Percentiles rank a stretch among this genome's conserved stretches.
phyloP scores from a whole-genome alignment of 2,329 filamentous ascomycete genomes.

The Chrysoporthe austroafricana region DNA sequence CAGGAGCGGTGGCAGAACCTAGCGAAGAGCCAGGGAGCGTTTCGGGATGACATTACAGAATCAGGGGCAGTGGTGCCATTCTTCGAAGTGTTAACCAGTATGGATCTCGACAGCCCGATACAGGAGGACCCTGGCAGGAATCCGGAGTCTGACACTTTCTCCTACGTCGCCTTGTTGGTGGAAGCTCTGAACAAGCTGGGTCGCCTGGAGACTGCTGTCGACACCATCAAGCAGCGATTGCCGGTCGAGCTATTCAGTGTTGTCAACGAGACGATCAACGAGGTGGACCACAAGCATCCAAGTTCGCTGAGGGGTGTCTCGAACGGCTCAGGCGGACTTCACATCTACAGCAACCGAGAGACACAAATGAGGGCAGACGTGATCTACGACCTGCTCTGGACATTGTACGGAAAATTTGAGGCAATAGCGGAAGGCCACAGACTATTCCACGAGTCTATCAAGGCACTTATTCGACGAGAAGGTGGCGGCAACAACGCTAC shows the following conservation, averaged over 20 bases:
- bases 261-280: constrained; percentile 91
- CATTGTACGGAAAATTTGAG: constrained; percentile 94
- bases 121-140: constrained; percentile 90
- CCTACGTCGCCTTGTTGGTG: constrained; percentile 84
- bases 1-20: constrained; percentile 93
- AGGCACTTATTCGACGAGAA: constrained; percentile 82
- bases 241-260: constrained; percentile 93
- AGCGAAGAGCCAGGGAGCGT: constrained; percentile 64
- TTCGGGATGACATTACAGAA: constrained; percentile 53
- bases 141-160: constrained; percentile 92
- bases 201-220: constrained; percentile 81
- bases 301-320: constrained; percentile 68
- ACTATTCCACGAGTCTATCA: constrained; percentile 89
- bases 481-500: constrained; percentile 65
- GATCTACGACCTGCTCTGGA: constrained; percentile 89
- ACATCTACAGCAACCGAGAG: constrained; percentile 69
- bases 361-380: constrained; percentile 81
- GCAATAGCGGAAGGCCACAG: constrained; percentile 95
- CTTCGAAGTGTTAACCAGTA: constrained; percentile 60
- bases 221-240: constrained; percentile 88
- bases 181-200: constrained; percentile 91
- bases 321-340: constrained; percentile 57
- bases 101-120: constrained; percentile 65
- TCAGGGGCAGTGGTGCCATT: constrained; percentile 56
- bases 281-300: constrained; percentile 92